Base-by-base conservation (phyloP, 2,329 filamentous ascomycete species). In the Pseudonectria buxi region DNA sequence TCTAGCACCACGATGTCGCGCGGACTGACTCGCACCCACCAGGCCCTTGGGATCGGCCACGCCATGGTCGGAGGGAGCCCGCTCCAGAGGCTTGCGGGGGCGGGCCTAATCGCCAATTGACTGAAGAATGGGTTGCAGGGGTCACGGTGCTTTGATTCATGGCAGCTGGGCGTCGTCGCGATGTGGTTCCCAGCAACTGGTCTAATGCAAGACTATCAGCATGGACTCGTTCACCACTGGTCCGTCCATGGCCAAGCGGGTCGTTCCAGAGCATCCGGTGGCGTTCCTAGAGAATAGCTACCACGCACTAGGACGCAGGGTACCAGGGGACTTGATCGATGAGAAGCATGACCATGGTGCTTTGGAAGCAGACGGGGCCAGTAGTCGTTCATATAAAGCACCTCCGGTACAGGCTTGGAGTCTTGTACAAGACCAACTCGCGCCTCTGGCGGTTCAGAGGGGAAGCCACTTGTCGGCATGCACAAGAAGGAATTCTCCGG, bases 41-140 rank as follows among this genome's bases (percentile, higher is more conserved):
- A 5, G 18, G 18, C 18, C 18, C 18, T 22, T 9, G 18, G 49
- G 49, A 39, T 15, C 12, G 10, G 36, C 35, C 25, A 43, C 43
- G 45, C 43, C 45, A 45, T 44, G 13, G 32, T 32, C 25, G 30
- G 36, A 29, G 38, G 37, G 33, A 33, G 27, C n/a, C 5, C 37
- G 39, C 33, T 42, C 42, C 35, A 41, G 36, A 26, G 50, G 43
- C 47, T 51, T 53, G 50, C 49, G 49, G 49, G 49, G 49, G 49
- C 41, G 49, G 49, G 44, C 49, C 47, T 51, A 47, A 38, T 39
- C 37, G 32, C 30, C 31, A 27, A 32, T 40, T 32, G 18, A 39
- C 35, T 42, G 36, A 34, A 31, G 33, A 28, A 24, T 13, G 22
- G 16, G 16, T 18, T 24, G 18, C 12, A 15, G 27, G 22, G 28